These are phyloP conservation scores for Pinus tabuliformis DNA, from an alignment of 75 land plant genomes.

Conservation along the genomic window DNA sequence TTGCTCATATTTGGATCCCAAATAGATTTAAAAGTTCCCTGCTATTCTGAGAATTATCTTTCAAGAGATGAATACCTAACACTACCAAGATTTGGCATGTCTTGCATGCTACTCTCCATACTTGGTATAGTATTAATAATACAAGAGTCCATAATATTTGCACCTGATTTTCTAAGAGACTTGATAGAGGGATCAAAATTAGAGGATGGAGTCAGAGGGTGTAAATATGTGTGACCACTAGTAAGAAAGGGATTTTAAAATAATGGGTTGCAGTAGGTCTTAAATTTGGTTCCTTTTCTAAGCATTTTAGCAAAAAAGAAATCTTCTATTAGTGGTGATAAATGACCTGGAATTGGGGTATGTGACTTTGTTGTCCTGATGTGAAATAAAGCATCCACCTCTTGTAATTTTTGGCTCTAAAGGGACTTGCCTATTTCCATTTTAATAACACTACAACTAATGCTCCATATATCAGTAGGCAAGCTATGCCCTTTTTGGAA, in stretches of 20 bases:
- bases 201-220: conserved; percentile 16
- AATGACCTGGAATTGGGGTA: conserved; percentile 95
- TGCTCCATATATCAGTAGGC: too few relatives aligned
- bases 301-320: conserved; percentile 68
- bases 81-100: conserved; percentile 18
- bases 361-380: conserved; percentile 93
- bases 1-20: too few relatives aligned
- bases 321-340: conserved; percentile 77
- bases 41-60: too few relatives aligned
- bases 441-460: too few relatives aligned
- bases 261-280: conserved; percentile 74
- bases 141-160: too few relatives aligned
- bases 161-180: too few relatives aligned
- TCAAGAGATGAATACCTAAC: conserved; percentile 28
- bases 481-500: too few relatives aligned
- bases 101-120: conserved; percentile 17
- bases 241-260: conserved; percentile 88
- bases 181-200: background rate
- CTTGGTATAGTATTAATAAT: too few relatives aligned
- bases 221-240: conserved; percentile 22
- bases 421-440: too few relatives aligned
- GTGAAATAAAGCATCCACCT: conserved; percentile 92
- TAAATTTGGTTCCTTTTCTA: conserved; percentile 79
- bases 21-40: too few relatives aligned
- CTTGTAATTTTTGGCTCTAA: too few relatives aligned